Evolutionary conservation across 23 red algal species (phyloP).

Genomic region (Gracilaria vermiculophylla): DNA sequence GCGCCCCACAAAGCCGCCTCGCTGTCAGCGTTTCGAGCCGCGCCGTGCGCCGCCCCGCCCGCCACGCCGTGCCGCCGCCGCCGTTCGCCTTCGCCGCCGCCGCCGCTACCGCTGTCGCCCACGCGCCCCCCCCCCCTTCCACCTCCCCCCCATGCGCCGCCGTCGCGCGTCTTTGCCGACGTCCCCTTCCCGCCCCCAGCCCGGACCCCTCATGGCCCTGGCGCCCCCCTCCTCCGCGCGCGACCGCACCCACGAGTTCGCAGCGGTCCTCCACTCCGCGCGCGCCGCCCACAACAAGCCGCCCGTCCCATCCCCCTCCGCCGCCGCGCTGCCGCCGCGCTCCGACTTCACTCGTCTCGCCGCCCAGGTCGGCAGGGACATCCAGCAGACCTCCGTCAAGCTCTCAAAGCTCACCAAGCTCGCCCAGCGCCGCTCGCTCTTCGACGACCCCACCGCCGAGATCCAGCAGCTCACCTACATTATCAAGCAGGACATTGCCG

Average conservation of each 20-base stretch:
- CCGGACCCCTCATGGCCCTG: constrained; percentile 10
- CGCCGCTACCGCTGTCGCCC: no score
- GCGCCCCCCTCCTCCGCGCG: constrained; percentile 54
- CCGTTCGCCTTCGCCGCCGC: no score
- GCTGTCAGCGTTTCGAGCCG: no score
- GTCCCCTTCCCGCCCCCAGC: neutral
- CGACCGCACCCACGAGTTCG: constrained; percentile 63
- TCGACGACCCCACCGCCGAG: constrained; percentile 92
- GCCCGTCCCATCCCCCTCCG: constrained; percentile 6
- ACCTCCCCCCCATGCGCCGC: neutral
- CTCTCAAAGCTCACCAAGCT: constrained; percentile 75
- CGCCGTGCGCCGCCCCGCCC: no score
- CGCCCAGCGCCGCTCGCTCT: constrained; percentile 75
- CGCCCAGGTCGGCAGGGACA: constrained; percentile 65
- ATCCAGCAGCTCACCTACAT: constrained; percentile 86
- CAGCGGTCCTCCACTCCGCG: constrained; percentile 21
- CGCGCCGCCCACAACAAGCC: constrained; percentile 43
- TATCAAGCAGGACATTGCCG: constrained; percentile 92
- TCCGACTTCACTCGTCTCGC: constrained; percentile 75
- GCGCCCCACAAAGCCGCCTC: no score
- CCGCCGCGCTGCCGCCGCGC: constrained; percentile 32
- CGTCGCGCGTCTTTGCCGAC: neutral
- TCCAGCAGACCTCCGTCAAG: constrained; percentile 78
- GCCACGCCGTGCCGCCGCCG: no score
- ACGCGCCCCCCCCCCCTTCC: neutral